phyloP scores from a whole-genome alignment of 306 rosid genomes.

The Malus fusca region DNA sequence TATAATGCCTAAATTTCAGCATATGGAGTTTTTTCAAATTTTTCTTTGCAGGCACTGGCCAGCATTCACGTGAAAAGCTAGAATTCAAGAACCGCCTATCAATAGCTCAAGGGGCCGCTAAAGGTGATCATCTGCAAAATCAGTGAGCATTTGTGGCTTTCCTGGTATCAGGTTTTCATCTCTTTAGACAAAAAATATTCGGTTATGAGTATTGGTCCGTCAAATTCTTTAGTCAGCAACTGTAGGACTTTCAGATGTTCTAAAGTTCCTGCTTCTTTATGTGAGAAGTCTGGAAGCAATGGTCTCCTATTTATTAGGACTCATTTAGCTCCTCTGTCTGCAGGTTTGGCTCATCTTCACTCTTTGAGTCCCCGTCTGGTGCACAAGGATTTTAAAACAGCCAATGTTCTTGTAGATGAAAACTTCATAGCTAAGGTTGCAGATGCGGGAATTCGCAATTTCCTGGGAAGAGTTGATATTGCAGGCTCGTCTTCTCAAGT shows the following conservation, averaged over 20 bases:
- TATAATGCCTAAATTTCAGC: conserved; percentile 13
- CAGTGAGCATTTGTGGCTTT: conserved; percentile 99
- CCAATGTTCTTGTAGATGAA: conserved; percentile 88
- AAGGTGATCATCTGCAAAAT: conserved; percentile 98
- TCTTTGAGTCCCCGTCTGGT: conserved; percentile 73
- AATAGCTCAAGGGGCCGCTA: conserved; percentile 95
- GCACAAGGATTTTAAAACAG: conserved; percentile 82
- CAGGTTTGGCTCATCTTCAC: conserved; percentile 87
- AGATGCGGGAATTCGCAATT: conserved; percentile 77
- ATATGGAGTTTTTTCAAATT: not conserved
- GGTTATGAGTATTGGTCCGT: conserved; percentile 41
- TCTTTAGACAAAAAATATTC: conserved; percentile 44
- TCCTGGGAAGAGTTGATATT: conserved; percentile 54
- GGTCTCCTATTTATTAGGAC: conserved; percentile 18
- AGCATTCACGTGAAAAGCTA: conserved; percentile 56
- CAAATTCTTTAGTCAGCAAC: conserved; percentile 40
- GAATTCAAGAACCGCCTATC: conserved; percentile 85
- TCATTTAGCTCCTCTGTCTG: conserved; percentile 21
- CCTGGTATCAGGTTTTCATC: conserved; percentile 84
- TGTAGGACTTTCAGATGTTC: conserved; percentile 25
- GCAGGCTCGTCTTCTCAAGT: conserved; percentile 76
- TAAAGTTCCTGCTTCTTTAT: conserved; percentile 5
- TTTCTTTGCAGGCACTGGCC: conserved; percentile 46
- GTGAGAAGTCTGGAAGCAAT: conserved; percentile 18
- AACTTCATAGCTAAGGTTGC: conserved; percentile 78